Conservation (phyloP, 163 green algal genomes). For the Scenedesmus sp. region DNA sequence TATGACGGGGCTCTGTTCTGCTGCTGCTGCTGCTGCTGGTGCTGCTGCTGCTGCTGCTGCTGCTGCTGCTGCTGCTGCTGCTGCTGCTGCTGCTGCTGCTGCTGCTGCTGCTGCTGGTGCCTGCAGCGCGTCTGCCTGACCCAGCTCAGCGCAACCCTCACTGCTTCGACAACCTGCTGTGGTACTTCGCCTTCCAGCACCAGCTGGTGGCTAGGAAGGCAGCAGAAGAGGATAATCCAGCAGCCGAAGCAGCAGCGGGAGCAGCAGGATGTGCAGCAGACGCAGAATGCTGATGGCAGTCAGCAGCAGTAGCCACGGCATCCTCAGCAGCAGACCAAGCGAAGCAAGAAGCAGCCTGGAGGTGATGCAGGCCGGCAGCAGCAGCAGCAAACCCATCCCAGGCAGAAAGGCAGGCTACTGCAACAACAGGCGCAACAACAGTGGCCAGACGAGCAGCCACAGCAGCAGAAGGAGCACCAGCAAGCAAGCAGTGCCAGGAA, state of each 20-base stretch:
- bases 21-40: too few relatives aligned
- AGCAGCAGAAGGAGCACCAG: neutral
- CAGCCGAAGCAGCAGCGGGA: neutral
- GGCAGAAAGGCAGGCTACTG: neutral
- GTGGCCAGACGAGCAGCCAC: neutral
- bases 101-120: neutral
- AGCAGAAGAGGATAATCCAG: neutral
- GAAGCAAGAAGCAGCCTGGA: neutral
- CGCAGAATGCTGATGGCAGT: neutral
- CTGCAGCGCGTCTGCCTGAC: conserved; percentile 6
- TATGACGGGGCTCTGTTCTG: too few relatives aligned
- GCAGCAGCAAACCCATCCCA: neutral
- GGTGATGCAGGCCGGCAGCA: neutral
- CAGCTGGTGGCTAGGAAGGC: conserved; percentile 58
- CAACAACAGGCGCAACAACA: neutral
- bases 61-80: neutral
- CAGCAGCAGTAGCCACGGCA: neutral
- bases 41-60: too few relatives aligned
- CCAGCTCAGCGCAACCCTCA: neutral
- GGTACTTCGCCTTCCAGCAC: conserved; percentile 72
- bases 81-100: neutral
- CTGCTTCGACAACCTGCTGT: conserved; percentile 65
- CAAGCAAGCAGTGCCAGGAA: too few relatives aligned
- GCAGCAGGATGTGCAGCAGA: neutral
- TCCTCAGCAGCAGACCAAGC: neutral